These are phyloP conservation scores for Skeletonema grethae DNA, from an alignment of 108 stramenopile genomes.

Conservation along the genomic window DNA sequence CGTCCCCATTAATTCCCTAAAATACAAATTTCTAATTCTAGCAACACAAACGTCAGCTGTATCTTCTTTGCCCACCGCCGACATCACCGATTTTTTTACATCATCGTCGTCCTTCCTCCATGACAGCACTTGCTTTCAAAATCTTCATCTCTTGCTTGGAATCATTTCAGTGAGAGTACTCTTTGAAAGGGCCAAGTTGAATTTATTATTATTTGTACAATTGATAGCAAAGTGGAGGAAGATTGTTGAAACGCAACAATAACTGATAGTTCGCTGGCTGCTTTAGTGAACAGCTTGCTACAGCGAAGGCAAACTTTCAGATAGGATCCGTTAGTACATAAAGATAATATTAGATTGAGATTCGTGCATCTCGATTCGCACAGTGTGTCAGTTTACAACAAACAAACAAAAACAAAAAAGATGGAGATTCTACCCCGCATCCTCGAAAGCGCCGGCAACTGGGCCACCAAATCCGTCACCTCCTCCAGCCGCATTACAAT, in stretches of 20 bases:
- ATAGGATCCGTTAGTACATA: too few species aligned
- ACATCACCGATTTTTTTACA: not conserved
- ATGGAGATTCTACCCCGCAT: not conserved
- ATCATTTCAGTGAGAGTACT: not conserved
- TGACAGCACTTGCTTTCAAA: too few species aligned
- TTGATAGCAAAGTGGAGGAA: not conserved
- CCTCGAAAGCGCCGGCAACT: not conserved
- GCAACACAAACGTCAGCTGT: constrained; percentile 1
- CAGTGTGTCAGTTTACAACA: not conserved
- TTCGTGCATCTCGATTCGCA: too few species aligned
- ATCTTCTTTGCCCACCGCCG: not conserved
- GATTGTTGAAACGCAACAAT: not conserved
- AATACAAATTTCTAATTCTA: not conserved
- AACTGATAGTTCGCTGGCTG: not conserved
- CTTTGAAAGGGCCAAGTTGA: not conserved
- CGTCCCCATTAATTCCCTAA: not conserved
- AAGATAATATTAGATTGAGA: too few species aligned
- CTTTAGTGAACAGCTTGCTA: not conserved
- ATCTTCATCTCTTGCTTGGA: not conserved
- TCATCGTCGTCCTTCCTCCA: not conserved
- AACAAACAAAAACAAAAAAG: not conserved
- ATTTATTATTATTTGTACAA: not conserved
- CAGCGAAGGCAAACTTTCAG: not conserved
- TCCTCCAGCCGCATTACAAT: not conserved
- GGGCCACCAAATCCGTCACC: not conserved